Conservation (phyloP, 305 asterid species). For the Solanum hybrid region DNA sequence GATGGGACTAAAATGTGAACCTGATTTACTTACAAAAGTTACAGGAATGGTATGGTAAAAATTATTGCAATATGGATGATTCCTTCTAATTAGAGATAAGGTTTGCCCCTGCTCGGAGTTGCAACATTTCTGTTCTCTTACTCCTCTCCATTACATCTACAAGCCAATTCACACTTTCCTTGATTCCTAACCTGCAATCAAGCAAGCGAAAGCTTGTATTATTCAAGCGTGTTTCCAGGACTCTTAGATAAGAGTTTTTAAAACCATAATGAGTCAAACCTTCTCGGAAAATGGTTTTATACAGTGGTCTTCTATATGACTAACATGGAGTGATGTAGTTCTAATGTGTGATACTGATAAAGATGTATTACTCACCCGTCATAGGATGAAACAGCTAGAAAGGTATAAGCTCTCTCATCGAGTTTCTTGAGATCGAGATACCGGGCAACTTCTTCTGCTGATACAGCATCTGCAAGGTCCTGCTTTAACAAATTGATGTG, state of each 20-base stretch:
- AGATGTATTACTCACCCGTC: constrained; percentile 49
- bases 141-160: constrained; percentile 89
- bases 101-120: constrained; percentile 53
- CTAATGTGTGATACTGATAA: not conserved
- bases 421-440: constrained; percentile 82
- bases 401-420: constrained; percentile 75
- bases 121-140: constrained; percentile 69
- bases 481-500: constrained; percentile 14
- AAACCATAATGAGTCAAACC: not conserved
- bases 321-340: not conserved
- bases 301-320: not conserved
- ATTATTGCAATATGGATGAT: not conserved
- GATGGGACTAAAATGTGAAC: constrained; percentile 8
- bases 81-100: not conserved
- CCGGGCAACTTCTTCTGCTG: constrained; percentile 70
- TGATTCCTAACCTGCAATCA: constrained; percentile 64
- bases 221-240: not conserved
- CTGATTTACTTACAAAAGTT: constrained; percentile 14
- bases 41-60: not conserved
- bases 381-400: constrained; percentile 68
- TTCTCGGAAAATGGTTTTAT: not conserved
- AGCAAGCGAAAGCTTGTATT: not conserved
- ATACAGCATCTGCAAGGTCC: constrained; percentile 81
- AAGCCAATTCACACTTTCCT: constrained; percentile 91
- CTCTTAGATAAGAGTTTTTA: not conserved